Evolutionary conservation across 805 yeast species (phyloP).

Genomic region (Ogataea wickerhamii): DNA sequence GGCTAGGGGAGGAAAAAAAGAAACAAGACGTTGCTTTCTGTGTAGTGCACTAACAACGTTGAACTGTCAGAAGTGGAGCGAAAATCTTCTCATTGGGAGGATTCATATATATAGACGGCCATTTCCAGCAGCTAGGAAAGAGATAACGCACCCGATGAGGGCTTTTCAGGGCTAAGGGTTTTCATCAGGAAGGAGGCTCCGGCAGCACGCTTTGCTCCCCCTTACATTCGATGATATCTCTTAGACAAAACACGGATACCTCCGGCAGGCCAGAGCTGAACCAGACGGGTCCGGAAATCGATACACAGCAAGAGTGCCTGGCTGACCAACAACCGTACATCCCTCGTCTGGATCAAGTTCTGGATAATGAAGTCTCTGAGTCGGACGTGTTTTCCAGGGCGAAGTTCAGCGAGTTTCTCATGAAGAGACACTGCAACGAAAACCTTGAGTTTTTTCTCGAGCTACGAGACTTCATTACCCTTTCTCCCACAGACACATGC

Average conservation of each 20-base stretch:
- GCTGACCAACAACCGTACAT: conserved; percentile 1
- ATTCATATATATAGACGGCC: no score
- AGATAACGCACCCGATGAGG: no score
- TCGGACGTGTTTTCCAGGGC: conserved; percentile 22
- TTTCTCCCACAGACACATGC: conserved; percentile 10
- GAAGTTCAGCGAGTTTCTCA: conserved; percentile 28
- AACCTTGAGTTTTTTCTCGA: conserved; percentile 33
- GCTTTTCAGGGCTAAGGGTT: no score
- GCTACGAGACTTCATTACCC: conserved; percentile 18
- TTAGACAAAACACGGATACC: not conserved
- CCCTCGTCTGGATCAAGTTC: conserved; percentile 29
- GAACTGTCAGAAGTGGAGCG: conserved; percentile 1
- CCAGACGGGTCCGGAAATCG: not conserved
- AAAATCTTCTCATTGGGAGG: not conserved
- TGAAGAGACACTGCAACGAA: conserved; percentile 33
- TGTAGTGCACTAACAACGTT: not conserved
- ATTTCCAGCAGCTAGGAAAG: no score
- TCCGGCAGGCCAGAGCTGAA: not conserved
- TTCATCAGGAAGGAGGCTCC: no score
- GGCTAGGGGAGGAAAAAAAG: no score
- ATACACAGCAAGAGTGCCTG: not conserved
- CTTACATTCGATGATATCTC: not conserved
- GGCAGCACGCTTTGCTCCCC: no score
- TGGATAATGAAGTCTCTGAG: conserved; percentile 24
- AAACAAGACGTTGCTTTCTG: not conserved